Percentiles rank a stretch among this genome's conserved stretches.
phyloP scores from a whole-genome alignment of 2,329 filamentous ascomycete genomes.

The Colletotrichum sp. region DNA sequence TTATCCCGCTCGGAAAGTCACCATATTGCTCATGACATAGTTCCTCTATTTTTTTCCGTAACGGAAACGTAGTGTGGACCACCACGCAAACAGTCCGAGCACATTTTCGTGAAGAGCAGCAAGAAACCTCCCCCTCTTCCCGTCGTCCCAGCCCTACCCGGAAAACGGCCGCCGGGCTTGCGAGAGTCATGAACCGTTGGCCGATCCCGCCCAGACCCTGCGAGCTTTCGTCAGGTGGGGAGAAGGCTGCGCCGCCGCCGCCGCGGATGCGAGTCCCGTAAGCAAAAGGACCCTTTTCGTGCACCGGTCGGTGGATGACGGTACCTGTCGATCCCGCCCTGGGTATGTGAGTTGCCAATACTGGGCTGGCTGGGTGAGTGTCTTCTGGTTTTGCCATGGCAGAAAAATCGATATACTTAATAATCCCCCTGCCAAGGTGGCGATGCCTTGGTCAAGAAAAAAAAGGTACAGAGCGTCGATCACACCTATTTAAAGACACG shows the following conservation, averaged over 20 bases:
- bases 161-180: conserved; percentile 1
- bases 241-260: neutral
- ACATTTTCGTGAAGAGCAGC: neutral
- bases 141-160: conserved; percentile 8
- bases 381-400: neutral
- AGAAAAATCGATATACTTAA: neutral
- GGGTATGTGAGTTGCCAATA: neutral
- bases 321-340: conserved; percentile 11
- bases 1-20: neutral
- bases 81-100: neutral
- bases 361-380: neutral
- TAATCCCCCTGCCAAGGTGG: neutral
- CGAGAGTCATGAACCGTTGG: conserved; percentile 15
- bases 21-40: neutral
- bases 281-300: neutral
- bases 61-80: neutral
- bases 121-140: neutral
- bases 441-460: neutral
- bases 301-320: neutral
- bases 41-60: neutral
- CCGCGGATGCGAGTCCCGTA: neutral
- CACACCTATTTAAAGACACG: neutral
- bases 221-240: neutral
- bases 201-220: conserved; percentile 11
- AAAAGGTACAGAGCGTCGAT: conserved; percentile 1